Evolutionary conservation across 2,329 filamentous ascomycete species (phyloP).

Genomic region (Colletotrichum acutatum): DNA sequence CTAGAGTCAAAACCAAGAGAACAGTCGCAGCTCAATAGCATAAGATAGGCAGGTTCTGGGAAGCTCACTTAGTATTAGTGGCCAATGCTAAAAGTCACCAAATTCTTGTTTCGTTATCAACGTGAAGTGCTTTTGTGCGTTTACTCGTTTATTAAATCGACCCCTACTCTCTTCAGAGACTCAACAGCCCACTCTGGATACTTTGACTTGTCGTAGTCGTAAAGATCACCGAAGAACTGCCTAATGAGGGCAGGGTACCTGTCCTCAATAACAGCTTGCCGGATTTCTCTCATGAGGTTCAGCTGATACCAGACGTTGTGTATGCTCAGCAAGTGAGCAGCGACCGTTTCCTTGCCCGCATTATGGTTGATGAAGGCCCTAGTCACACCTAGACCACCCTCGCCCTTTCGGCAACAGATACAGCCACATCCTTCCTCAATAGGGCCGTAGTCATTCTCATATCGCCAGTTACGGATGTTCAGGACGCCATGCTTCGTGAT

Average conservation of each 20-base stretch:
- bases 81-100: no score
- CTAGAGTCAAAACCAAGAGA: not conserved
- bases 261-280: constrained; percentile 85
- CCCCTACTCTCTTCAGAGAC: constrained; percentile 81
- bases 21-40: not conserved
- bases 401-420: constrained; percentile 74
- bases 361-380: constrained; percentile 92
- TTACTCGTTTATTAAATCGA: constrained; percentile 70
- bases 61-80: not conserved
- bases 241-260: constrained; percentile 81
- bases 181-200: constrained; percentile 89
- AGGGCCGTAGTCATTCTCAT: constrained; percentile 82
- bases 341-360: constrained; percentile 92
- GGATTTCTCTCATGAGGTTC: constrained; percentile 79
- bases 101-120: no score
- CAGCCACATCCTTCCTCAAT: constrained; percentile 88
- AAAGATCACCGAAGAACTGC: constrained; percentile 81
- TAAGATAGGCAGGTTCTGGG: not conserved
- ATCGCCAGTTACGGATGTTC: constrained; percentile 83
- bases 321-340: constrained; percentile 85
- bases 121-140: no score
- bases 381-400: constrained; percentile 83
- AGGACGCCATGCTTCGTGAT: constrained; percentile 84
- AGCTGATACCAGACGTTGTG: constrained; percentile 97
- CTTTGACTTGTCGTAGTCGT: constrained; percentile 65